Evolutionary conservation across 306 rosid species (phyloP).

Genomic region (Medicago lupulina): DNA sequence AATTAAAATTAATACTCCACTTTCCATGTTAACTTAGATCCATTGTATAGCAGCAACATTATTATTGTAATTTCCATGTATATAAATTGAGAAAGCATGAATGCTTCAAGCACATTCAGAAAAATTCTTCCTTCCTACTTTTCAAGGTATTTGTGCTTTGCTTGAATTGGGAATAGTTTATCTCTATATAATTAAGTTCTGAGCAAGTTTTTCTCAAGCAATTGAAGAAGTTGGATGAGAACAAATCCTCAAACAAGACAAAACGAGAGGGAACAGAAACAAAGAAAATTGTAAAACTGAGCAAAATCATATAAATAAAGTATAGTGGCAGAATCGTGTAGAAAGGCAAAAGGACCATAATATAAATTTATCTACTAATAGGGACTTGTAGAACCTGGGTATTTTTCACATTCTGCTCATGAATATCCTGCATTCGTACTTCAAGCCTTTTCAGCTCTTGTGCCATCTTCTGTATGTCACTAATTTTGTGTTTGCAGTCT

Average conservation of each 20-base stretch:
- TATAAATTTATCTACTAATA: constrained; percentile 29
- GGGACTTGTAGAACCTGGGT: constrained; percentile 69
- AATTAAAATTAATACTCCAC: no score
- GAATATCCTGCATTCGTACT: constrained; percentile 67
- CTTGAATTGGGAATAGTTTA: no score
- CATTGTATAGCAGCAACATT: neutral
- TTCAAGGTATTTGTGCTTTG: no score
- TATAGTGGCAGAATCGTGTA: constrained; percentile 22
- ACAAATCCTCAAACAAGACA: no score
- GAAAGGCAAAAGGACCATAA: constrained; percentile 5
- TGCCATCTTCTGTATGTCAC: constrained; percentile 53
- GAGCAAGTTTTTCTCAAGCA: no score
- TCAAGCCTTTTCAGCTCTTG: constrained; percentile 54
- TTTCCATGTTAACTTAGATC: no score
- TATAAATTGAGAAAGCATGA: no score
- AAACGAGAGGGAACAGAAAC: neutral
- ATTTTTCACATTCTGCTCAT: constrained; percentile 65
- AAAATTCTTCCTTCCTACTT: no score
- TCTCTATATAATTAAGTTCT: no score
- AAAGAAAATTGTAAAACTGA: neutral
- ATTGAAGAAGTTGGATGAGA: no score
- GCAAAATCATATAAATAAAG: constrained; percentile 15
- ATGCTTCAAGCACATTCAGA: no score
- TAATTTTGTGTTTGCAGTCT: constrained; percentile 56
- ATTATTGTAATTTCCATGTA: no score